Conservation (phyloP, 305 asterid genomes). For the Lippia alba region DNA sequence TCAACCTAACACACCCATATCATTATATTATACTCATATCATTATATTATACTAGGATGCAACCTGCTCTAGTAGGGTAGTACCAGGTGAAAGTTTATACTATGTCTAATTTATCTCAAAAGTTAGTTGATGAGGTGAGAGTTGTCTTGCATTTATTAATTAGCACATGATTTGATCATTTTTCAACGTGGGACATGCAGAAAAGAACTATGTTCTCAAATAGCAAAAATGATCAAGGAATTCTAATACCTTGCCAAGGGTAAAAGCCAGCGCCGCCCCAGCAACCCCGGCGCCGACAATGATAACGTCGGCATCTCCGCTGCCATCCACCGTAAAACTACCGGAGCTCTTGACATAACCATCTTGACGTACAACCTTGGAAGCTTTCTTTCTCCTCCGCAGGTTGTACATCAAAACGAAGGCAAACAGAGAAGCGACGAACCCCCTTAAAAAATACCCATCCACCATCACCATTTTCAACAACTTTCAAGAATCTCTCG, state of each 20-base stretch:
- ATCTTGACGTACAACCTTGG: slow-evolving; percentile 32
- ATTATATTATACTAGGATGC: too few relatives aligned
- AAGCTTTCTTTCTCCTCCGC: slow-evolving; percentile 40
- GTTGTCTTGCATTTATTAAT: too few relatives aligned
- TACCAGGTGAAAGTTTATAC: too few relatives aligned
- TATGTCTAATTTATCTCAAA: too few relatives aligned
- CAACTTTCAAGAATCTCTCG: too few relatives aligned
- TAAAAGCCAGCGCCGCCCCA: slow-evolving; percentile 71
- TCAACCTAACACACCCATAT: too few relatives aligned
- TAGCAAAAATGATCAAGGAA: not conserved
- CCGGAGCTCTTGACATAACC: slow-evolving; percentile 29
- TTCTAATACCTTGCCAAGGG: slow-evolving; percentile 57
- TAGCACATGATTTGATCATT: too few relatives aligned
- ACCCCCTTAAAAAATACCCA: slow-evolving; percentile 51
- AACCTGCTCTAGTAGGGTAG: too few relatives aligned
- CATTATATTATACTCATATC: too few relatives aligned
- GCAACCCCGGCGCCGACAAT: slow-evolving; percentile 87
- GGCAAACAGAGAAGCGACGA: slow-evolving; percentile 52
- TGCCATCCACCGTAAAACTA: slow-evolving; percentile 26
- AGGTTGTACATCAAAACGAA: slow-evolving; percentile 45
- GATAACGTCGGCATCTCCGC: slow-evolving; percentile 51
- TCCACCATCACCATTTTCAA: slow-evolving; percentile 51
- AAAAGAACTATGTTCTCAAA: too few relatives aligned
- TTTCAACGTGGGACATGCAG: too few relatives aligned
- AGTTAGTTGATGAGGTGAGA: too few relatives aligned